Evolutionary conservation across 441 rosid species (phyloP), one percentile per base, ranked within the genome.

Genomic region (Populus hybrid): DNA sequence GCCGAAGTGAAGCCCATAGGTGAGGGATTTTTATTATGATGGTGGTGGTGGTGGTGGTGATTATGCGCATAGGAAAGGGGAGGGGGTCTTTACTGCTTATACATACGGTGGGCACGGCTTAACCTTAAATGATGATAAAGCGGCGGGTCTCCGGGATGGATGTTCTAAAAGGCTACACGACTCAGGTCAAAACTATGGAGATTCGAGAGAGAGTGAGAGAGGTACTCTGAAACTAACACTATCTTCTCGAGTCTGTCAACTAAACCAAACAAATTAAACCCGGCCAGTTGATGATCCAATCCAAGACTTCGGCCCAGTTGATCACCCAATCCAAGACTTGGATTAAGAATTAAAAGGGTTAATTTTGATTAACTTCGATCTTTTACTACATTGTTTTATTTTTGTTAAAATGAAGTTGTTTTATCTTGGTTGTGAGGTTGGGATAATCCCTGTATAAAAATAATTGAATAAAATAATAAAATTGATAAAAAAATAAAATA

Each of bases 1-100:
- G 88, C 80, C 32, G 87, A 83, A 78, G 85, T 24, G 75, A 84
- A 85, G 79, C 75, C 88, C 91, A 89, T 89, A 46, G 77, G 67
- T n/a, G n/a, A 38, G 32, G 40, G 61, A 24, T 14, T 53, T 53
- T 53, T 53, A 53, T 12, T 46, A 0, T 50, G 59, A 8, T 50
- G 59, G n/a, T 50, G 59, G 1, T 5, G 61, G 61, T 12, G 61
- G 61, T 12, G 20, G 65, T 59, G 65, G 14, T n/a, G 28, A 9
- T 64, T 64, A 64, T 38, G 80, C 71, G 78, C 88, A 84, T 86
- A 78, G 64, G 68, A 40, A 10, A 40, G 36, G 3, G 34, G 30
- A 7, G 21, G 36, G 53, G 61, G 9, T 28, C 75, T 71, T 57
- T 78, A 70, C 42, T 73, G 74, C 73, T 76, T 64, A 20, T 53